Evolutionary conservation across 805 yeast species (phyloP).

Genomic region (Yarrowia phangngaensis): DNA sequence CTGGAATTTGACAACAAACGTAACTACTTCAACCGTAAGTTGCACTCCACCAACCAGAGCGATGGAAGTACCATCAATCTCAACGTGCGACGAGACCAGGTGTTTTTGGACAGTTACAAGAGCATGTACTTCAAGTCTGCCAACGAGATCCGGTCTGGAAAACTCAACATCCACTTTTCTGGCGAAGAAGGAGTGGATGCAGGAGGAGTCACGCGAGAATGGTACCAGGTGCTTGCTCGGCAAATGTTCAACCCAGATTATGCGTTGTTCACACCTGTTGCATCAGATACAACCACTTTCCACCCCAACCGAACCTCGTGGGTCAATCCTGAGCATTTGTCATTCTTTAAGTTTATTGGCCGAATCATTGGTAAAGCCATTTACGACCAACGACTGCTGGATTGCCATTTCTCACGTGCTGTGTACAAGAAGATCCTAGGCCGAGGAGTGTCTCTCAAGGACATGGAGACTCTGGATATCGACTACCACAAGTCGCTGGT

Average conservation of each 20-base stretch:
- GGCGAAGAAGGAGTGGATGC: constrained; percentile 98
- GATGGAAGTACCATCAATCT: constrained; percentile 47
- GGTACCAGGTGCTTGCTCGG: constrained; percentile 91
- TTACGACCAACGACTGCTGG: constrained; percentile 76
- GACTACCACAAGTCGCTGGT: constrained; percentile 87
- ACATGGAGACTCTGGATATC: constrained; percentile 88
- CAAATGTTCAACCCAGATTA: constrained; percentile 96
- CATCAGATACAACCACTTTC: constrained; percentile 87
- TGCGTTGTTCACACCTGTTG: constrained; percentile 86
- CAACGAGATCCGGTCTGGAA: constrained; percentile 67
- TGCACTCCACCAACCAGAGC: constrained; percentile 48
- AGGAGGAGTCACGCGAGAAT: constrained; percentile 95
- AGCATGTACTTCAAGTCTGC: constrained; percentile 72
- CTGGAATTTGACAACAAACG: constrained; percentile 93
- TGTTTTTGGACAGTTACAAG: constrained; percentile 85
- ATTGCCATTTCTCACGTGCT: constrained; percentile 92
- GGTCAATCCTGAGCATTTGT: constrained; percentile 87
- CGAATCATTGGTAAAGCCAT: constrained; percentile 92
- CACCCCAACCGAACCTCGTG: constrained; percentile 92
- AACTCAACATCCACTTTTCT: constrained; percentile 74
- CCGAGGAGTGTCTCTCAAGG: constrained; percentile 76
- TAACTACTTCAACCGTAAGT: constrained; percentile 71
- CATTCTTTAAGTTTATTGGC: constrained; percentile 92
- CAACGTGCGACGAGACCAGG: constrained; percentile 79
- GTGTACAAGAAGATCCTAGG: constrained; percentile 86